Evolutionary conservation across 2,329 filamentous ascomycete species (phyloP).

Genomic region (Aspergillus candidus): DNA sequence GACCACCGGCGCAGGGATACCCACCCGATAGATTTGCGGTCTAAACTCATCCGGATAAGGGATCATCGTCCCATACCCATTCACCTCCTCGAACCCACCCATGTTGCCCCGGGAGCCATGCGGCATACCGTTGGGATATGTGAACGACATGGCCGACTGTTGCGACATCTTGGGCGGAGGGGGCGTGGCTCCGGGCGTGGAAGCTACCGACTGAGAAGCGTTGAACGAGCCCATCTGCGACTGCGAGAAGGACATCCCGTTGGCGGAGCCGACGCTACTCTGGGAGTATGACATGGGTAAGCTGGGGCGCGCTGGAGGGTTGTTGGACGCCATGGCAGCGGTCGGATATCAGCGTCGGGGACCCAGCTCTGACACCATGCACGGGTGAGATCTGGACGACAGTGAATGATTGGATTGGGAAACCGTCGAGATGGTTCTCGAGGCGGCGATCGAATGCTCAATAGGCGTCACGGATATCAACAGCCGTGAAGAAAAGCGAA

Average conservation of each 20-base stretch:
- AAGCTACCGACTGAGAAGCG: conserved; percentile 40
- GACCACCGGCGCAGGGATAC: conserved; percentile 9
- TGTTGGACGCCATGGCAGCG: conserved; percentile 26
- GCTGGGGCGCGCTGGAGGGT: conserved; percentile 22
- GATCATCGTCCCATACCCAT: conserved; percentile 34
- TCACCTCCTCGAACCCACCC: conserved; percentile 36
- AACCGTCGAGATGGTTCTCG: no score
- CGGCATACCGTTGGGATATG: conserved; percentile 33
- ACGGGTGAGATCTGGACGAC: conserved; percentile 4
- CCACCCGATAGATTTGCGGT: conserved; percentile 45
- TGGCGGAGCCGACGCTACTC: conserved; percentile 32
- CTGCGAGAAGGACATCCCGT: conserved; percentile 36
- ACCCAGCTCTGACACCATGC: conserved; percentile 7
- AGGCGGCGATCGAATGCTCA: no score
- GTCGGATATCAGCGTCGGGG: conserved; percentile 5
- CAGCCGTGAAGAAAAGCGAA: conserved; percentile 11
- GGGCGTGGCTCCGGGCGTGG: conserved; percentile 42
- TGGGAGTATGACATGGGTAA: conserved; percentile 36
- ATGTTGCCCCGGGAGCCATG: conserved; percentile 31
- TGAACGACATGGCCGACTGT: conserved; percentile 37
- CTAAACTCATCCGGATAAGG: conserved; percentile 35
- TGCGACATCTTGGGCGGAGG: conserved; percentile 36
- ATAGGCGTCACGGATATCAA: not conserved
- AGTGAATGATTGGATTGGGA: no score
- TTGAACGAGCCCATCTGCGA: conserved; percentile 39